These are phyloP conservation scores for Rachicladosporium sp. DNA, from an alignment of 2,329 filamentous ascomycete genomes.

Conservation along the genomic window DNA sequence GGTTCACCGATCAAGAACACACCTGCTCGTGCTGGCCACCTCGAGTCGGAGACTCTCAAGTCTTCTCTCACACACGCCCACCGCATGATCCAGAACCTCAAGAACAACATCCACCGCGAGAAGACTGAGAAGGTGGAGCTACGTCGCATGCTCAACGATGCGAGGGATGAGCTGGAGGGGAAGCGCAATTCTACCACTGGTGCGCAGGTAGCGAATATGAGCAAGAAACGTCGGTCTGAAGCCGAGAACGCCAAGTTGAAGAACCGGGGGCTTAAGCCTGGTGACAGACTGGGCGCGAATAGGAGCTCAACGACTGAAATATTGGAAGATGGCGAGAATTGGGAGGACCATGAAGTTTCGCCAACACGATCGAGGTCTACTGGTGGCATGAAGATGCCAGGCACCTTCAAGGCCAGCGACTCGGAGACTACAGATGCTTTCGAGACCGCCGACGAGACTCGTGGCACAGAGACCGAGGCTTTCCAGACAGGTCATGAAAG, in stretches of 20 bases:
- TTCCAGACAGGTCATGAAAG: conserved; percentile 84
- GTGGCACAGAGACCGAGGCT: conserved; percentile 61
- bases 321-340: conserved; percentile 69
- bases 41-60: conserved; percentile 93
- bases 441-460: conserved; percentile 64
- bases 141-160: conserved; percentile 87
- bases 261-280: conserved; percentile 43
- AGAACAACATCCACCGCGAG: conserved; percentile 89
- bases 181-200: conserved; percentile 38
- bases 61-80: conserved; percentile 90
- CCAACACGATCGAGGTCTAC: conserved; percentile 42
- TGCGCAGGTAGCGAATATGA: conserved; percentile 31
- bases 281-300: conserved; percentile 61
- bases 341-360: conserved; percentile 68
- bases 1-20: conserved; percentile 84
- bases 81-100: conserved; percentile 89
- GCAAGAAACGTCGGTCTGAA: conserved; percentile 50
- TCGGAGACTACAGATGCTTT: conserved; percentile 52
- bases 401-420: conserved; percentile 21
- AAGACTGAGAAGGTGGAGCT: conserved; percentile 98
- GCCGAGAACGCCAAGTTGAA: conserved; percentile 41
- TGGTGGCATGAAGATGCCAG: conserved; percentile 19
- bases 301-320: conserved; percentile 66
- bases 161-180: conserved; percentile 76
- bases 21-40: conserved; percentile 65